Evolutionary conservation across 176 grass and related monocot species (phyloP).

Genomic region (Cenchrus purpureus): DNA sequence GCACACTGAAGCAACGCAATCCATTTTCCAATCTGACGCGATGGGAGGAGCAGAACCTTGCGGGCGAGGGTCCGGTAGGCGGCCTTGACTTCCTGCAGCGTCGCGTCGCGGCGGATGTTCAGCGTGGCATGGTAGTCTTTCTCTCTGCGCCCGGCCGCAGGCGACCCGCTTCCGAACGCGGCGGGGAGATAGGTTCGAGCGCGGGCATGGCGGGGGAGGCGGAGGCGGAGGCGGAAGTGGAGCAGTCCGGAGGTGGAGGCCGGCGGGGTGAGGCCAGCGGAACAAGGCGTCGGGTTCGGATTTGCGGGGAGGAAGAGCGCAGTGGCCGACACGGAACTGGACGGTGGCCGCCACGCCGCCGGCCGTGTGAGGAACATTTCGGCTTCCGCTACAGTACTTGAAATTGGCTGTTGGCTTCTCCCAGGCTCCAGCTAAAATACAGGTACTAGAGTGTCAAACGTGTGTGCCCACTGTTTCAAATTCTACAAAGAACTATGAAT

Average conservation of each 20-base stretch:
- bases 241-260: conserved; percentile 3
- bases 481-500: no score
- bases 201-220: background rate
- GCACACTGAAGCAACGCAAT: background rate
- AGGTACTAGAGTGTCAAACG: no score
- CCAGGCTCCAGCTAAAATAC: no score
- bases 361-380: background rate
- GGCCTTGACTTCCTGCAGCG: conserved; percentile 79
- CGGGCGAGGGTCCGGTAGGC: conserved; percentile 83
- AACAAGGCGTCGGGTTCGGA: conserved; percentile 16
- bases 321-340: conserved; percentile 41
- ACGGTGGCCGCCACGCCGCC: background rate
- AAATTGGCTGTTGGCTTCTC: no score
- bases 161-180: conserved; percentile 32
- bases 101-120: conserved; percentile 73
- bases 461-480: no score
- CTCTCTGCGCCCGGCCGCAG: conserved; percentile 33
- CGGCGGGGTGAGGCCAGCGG: background rate
- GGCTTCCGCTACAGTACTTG: background rate
- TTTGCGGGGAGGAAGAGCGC: conserved; percentile 35
- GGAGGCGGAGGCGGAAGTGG: conserved; percentile 34
- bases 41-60: conserved; percentile 52
- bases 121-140: conserved; percentile 72
- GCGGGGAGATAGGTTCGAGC: conserved; percentile 32
- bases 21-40: background rate